These are phyloP conservation scores for Suhomyces bolitotheri DNA, from an alignment of 1,139 yeast species.

Conservation along the genomic window DNA sequence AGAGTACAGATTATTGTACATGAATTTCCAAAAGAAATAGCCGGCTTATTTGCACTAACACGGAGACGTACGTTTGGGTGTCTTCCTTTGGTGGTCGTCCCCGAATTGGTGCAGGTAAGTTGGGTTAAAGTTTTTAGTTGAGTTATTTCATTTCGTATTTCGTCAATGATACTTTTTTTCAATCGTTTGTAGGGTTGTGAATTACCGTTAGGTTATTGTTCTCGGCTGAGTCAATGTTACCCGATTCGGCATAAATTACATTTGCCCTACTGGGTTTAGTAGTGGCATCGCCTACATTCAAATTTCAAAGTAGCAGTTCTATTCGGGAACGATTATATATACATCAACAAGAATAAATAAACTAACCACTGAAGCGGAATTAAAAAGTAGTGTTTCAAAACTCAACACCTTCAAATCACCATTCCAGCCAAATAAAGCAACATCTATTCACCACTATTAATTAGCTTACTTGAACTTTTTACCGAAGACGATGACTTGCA, in stretches of 20 bases:
- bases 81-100: conserved; percentile 17
- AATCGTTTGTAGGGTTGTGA: too few species aligned
- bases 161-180: too few species aligned
- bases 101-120: background rate
- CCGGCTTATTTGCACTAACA: background rate
- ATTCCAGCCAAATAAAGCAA: conserved; percentile 6
- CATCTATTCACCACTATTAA: conserved; percentile 15
- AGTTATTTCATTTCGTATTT: too few species aligned
- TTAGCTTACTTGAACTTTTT: conserved; percentile 42
- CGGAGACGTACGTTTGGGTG: too few species aligned
- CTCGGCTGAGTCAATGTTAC: too few species aligned
- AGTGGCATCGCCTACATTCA: too few species aligned
- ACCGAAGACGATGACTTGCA: conserved; percentile 52
- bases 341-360: conserved; percentile 13
- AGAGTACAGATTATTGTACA: conserved; percentile 49
- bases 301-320: conserved; percentile 8
- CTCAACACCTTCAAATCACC: conserved; percentile 9
- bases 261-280: too few species aligned
- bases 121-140: too few species aligned
- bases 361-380: conserved; percentile 6
- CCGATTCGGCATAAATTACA: too few species aligned
- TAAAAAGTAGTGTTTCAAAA: conserved; percentile 8
- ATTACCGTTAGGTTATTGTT: too few species aligned
- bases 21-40: conserved; percentile 40
- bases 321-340: conserved; percentile 10